A percentile compares a stretch with the other conserved stretches of the same genome.
Evolutionary conservation across 2,329 filamentous ascomycete species (phyloP).

Genomic region (Fusarium tupiense): DNA sequence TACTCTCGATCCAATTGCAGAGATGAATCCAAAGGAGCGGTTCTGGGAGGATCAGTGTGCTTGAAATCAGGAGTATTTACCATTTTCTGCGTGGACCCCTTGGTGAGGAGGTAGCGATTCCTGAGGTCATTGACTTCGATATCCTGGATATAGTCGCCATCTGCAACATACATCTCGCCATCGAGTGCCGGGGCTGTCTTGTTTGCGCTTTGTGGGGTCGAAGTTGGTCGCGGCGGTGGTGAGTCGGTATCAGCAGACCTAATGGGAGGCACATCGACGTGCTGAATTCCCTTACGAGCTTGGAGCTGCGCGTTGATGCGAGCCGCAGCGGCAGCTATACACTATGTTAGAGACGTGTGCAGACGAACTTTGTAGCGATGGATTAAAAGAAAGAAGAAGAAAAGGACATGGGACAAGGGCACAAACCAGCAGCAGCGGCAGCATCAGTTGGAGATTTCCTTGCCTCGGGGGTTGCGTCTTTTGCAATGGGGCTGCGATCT

Average conservation of each 20-base stretch:
- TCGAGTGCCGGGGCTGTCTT: constrained; percentile 69
- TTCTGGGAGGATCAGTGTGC: constrained; percentile 52
- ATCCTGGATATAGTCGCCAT: constrained; percentile 98
- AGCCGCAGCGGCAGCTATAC: constrained; percentile 83
- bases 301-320: constrained; percentile 86
- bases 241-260: constrained; percentile 64
- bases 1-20: constrained; percentile 63
- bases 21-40: constrained; percentile 47
- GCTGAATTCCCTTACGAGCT: constrained; percentile 88
- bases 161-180: constrained; percentile 90
- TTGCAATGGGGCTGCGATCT: constrained; percentile 80
- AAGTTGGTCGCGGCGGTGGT: constrained; percentile 52
- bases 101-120: constrained; percentile 96
- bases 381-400: neutral
- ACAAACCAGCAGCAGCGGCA: constrained; percentile 79
- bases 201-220: constrained; percentile 45
- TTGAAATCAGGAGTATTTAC: constrained; percentile 78
- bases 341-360: constrained; percentile 1
- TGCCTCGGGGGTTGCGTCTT: constrained; percentile 54
- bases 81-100: constrained; percentile 98
- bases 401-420: neutral
- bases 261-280: constrained; percentile 88
- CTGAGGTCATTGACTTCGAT: constrained; percentile 98
- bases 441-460: constrained; percentile 70
- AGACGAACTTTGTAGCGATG: constrained; percentile 14